phyloP scores from a whole-genome alignment of 2,329 filamentous ascomycete species.

The Elsinoe ampelina region DNA sequence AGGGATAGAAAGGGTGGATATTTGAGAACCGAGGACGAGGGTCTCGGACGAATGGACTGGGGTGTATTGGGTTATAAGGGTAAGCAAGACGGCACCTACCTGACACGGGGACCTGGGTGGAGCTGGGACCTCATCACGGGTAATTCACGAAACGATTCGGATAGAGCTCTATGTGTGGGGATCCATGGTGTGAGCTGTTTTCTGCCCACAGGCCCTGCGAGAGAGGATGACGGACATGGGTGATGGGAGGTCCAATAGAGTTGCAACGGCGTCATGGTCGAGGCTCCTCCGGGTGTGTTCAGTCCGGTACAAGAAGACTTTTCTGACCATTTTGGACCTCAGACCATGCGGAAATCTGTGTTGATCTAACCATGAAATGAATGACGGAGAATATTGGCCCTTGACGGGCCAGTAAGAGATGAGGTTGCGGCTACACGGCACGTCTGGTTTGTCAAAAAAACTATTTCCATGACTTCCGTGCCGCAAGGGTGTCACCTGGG shows the following conservation, averaged over 20 bases:
- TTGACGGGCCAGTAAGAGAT: background rate
- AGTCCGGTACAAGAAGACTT: slow-evolving; percentile 11
- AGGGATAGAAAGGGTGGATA: background rate
- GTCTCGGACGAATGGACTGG: slow-evolving; percentile 11
- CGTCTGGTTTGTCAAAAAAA: background rate
- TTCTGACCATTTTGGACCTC: slow-evolving; percentile 2
- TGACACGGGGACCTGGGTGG: background rate
- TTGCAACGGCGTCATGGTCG: slow-evolving; percentile 11
- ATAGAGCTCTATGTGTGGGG: slow-evolving; percentile 1
- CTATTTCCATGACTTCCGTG: background rate
- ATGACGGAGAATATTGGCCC: background rate
- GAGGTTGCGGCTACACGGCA: slow-evolving; percentile 3
- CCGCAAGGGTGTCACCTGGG: background rate
- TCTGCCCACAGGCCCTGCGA: background rate
- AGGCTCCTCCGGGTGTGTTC: background rate
- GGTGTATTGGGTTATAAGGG: background rate
- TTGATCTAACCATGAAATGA: background rate
- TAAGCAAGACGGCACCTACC: background rate
- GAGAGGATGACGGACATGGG: background rate
- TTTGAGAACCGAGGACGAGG: slow-evolving; percentile 5
- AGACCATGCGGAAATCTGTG: slow-evolving; percentile 12
- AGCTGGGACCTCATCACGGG: background rate
- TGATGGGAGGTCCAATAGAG: slow-evolving; percentile 1
- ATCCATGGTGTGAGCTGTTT: background rate
- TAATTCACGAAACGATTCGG: slow-evolving; percentile 2